Base-by-base conservation (phyloP, 139 green algal species). In the Chlorella vulgaris region DNA sequence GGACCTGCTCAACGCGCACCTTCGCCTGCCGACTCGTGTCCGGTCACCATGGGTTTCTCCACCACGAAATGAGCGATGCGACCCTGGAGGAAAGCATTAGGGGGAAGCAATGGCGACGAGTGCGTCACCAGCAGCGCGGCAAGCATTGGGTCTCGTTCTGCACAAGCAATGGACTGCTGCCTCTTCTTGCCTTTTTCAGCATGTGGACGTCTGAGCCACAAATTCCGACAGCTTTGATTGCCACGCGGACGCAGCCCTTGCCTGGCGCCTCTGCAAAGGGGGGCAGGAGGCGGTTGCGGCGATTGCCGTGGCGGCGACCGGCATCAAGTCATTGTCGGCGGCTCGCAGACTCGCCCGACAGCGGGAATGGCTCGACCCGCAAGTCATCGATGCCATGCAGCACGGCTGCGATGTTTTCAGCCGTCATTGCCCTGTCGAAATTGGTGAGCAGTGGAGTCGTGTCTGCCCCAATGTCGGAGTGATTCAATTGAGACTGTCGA, bases 121-220 rank as follows among this genome's bases (percentile, higher is more conserved):
- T 5, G 47, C 15, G 15, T 50, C 10, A 8, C 65, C 7, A 8
- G 13, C 65, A 10, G 15, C 65, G 61, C n/a, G 38, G 66, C 13
- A 55, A 38, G 10, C 29, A 70, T 33, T 42, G 3, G 39, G 7
- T 8, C 39, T 19, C 5, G 0, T 55, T 38, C 15, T 60, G 10
- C n/a, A 24, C 22, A 39, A 65, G 8, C 40, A 6, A 29, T 19
- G 31, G 61, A 6, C 73, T 76, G 62, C 86, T 77, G 42, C n/a
- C n/a, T n/a, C n/a, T n/a, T n/a, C 87, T 28, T 29, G 22, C 55
- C 55, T 21, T 76, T 71, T 86, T 86, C 61, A 60, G 63, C 51
- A 86, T 89, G 78, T 90, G 84, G 6, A 86, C 73, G 40, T 93
- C 86, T 7, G 60, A 83, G 7, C 88, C 88, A 29, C 89, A 88